Evolutionary conservation across 352 stramenopile genomes (phyloP), one percentile per base, ranked within the genome.

Genomic region (Globisporangium uncinulatum): DNA sequence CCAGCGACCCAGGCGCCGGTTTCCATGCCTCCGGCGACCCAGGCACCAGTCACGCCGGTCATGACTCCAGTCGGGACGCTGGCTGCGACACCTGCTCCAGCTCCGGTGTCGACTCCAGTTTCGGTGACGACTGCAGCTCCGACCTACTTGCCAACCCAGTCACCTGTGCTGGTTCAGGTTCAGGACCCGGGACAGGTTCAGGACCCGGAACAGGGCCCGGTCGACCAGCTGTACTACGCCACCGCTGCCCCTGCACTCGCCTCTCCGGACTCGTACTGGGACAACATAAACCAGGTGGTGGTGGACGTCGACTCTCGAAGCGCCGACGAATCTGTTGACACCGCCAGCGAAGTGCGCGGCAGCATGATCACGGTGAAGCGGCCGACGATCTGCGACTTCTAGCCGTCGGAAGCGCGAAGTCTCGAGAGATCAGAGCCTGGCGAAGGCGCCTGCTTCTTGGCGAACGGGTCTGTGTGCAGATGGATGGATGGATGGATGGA

Each of bases 221-320:
- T n/a, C 24, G 37, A 41, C 52, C 52, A 51, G 17, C 13, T 29
- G 41, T 44, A 31, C 37, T 37, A 29, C 17, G 7, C 45, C 45
- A 43, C 21, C n/a, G 29, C 37, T 17, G 19, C 37, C 37, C 20
- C 39, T 6, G 19, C 31, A 6, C 17, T n/a, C 6, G 50, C 44
- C 11, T 15, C 15, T 4, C 47, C 50, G 19, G 24, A 29, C 5
- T 45, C 50, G 34, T 21, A 20, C 6, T 62, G 37, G 39, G 47
- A 63, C 57, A 48, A 57, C 51, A 64, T 54, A 19, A 61, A 65
- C 53, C 54, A 65, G 39, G 32, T 57, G 32, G 37, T 46, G 17
- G n/a, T 51, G 46, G 52, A 19, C 1, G 19, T 4, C 20, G 39
- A 50, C 14, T 56, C 54, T 10, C 34, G 21, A 2, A 42, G 5